Evolutionary conservation across 345 rosid genomes (phyloP).

Genomic region (Populus euphratica): DNA sequence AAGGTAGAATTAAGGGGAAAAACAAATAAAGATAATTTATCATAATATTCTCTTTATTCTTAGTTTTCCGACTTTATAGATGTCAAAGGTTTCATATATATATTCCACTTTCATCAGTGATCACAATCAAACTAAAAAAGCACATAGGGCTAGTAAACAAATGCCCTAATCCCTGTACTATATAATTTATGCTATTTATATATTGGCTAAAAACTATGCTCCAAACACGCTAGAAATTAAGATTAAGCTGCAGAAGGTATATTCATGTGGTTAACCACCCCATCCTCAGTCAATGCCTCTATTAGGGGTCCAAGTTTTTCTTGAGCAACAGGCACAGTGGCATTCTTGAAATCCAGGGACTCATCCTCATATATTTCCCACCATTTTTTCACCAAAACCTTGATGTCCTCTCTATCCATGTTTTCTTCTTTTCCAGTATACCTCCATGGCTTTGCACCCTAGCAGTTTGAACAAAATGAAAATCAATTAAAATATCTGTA

Average conservation of each 20-base stretch:
- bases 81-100: neutral
- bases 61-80: neutral
- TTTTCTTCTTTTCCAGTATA: conserved; percentile 74
- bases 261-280: conserved; percentile 8
- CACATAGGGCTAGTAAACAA: neutral
- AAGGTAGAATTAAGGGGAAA: neutral
- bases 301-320: conserved; percentile 21
- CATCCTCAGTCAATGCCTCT: conserved; percentile 10
- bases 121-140: neutral
- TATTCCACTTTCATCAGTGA: no score
- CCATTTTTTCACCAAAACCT: conserved; percentile 66
- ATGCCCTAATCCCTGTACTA: neutral
- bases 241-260: conserved; percentile 46
- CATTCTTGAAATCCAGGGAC: conserved; percentile 12
- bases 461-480: neutral
- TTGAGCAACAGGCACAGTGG: neutral
- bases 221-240: neutral
- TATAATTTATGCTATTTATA: neutral
- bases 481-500: neutral
- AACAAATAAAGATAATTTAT: neutral
- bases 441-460: conserved; percentile 95
- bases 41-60: neutral
- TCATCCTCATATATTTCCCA: conserved; percentile 53
- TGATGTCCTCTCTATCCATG: conserved; percentile 55
- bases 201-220: neutral